Conservation (phyloP, 345 rosid species). For the Viola odorata region DNA sequence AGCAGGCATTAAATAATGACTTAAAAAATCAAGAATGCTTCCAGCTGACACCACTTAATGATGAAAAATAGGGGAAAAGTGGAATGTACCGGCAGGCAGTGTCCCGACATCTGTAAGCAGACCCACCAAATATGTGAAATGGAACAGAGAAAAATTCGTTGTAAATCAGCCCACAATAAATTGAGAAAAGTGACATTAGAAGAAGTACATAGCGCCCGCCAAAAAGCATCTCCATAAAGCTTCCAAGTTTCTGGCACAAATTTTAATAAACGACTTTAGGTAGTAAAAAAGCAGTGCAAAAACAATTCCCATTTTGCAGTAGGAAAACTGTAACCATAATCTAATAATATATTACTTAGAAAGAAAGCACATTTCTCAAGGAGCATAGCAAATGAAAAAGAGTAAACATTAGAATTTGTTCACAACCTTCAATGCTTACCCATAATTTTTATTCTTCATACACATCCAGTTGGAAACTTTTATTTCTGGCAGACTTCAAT, state of each 20-base stretch:
- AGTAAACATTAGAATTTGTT: neutral
- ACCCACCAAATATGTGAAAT: slow-evolving; percentile 85
- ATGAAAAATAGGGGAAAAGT: slow-evolving; percentile 1
- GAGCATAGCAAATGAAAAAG: neutral
- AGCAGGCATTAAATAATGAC: neutral
- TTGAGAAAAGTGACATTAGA: slow-evolving; percentile 86
- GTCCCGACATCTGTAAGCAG: slow-evolving; percentile 93
- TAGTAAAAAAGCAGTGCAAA: neutral
- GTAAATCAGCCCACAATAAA: slow-evolving; percentile 96
- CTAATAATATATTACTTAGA: neutral
- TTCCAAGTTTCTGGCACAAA: slow-evolving; percentile 80
- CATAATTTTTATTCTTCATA: neutral
- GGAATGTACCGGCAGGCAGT: slow-evolving; percentile 61
- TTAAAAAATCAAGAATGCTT: slow-evolving; percentile 3
- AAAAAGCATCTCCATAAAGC: slow-evolving; percentile 99
- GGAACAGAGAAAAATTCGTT: slow-evolving; percentile 97
- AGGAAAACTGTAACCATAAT: neutral
- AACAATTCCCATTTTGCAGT: neutral
- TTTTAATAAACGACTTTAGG: neutral
- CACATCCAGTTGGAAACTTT: neutral
- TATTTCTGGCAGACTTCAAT: neutral
- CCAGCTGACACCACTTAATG: slow-evolving; percentile 1
- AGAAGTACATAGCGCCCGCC: slow-evolving; percentile 93
- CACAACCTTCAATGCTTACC: too few species aligned
- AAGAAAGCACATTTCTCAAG: neutral